phyloP scores from a whole-genome alignment of 768 basidiomycete genomes.

The Russula vinacea region DNA sequence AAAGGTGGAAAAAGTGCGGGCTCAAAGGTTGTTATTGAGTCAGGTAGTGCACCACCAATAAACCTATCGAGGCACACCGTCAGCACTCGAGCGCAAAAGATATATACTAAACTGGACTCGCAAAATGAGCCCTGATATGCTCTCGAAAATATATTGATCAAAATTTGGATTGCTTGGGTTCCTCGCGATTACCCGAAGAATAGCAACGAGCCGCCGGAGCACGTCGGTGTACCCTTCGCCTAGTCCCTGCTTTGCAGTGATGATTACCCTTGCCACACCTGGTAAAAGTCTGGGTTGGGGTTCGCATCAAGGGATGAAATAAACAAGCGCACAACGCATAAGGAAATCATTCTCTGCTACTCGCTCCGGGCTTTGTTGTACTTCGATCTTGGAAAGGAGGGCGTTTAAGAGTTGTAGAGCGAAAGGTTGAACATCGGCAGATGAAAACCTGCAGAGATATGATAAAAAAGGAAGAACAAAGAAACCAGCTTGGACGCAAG shows the following conservation, averaged over 20 bases:
- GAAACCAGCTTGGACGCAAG: neutral
- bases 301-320: slow-evolving; percentile 14
- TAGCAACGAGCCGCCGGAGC: slow-evolving; percentile 71
- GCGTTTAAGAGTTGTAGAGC: slow-evolving; percentile 70
- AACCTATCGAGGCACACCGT: slow-evolving; percentile 50
- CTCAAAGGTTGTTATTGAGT: slow-evolving; percentile 74
- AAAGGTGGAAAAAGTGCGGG: slow-evolving; percentile 80
- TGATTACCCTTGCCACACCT: slow-evolving; percentile 93
- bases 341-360: slow-evolving; percentile 96
- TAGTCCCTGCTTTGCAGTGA: slow-evolving; percentile 80
- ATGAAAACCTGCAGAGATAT: slow-evolving; percentile 61
- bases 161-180: slow-evolving; percentile 98
- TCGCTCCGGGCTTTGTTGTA: slow-evolving; percentile 79
- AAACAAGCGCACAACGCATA: slow-evolving; percentile 80
- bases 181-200: slow-evolving; percentile 84
- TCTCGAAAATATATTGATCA: slow-evolving; percentile 97
- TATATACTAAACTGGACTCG: slow-evolving; percentile 35
- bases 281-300: neutral
- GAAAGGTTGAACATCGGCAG: slow-evolving; percentile 81
- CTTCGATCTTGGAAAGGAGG: slow-evolving; percentile 76
- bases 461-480: neutral
- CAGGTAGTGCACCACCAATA: slow-evolving; percentile 65
- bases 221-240: slow-evolving; percentile 62
- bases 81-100: neutral
- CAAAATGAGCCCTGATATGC: slow-evolving; percentile 91